A percentile compares a stretch with the other conserved stretches of the same genome.
Conservation (phyloP, 208 protist genomes). For the Strigomonas culicis region DNA sequence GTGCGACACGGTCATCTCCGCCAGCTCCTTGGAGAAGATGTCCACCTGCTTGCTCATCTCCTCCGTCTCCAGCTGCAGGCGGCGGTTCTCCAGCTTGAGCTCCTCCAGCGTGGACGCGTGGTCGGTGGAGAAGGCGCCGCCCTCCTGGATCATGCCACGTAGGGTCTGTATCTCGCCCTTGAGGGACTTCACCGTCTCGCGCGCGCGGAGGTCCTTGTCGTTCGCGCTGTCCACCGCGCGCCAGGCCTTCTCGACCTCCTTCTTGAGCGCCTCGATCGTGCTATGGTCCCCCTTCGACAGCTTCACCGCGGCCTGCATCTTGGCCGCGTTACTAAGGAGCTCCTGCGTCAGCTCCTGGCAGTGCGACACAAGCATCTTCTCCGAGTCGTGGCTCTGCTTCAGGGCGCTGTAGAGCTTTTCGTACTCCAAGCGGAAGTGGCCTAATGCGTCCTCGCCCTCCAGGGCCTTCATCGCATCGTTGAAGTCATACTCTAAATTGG, state of each 20-base stretch:
- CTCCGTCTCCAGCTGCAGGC: conserved; percentile 90
- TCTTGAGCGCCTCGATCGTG: conserved; percentile 96
- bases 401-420: conserved; percentile 96
- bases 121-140: conserved; percentile 80
- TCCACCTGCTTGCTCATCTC: conserved; percentile 92
- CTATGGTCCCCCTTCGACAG: conserved; percentile 96
- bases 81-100: conserved; percentile 92
- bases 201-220: conserved; percentile 96
- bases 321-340: conserved; percentile 96
- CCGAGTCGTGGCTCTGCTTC: conserved; percentile 96
- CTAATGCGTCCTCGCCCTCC: conserved; percentile 90
- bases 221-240: conserved; percentile 96
- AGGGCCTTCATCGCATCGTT: conserved; percentile 93
- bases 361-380: conserved; percentile 95
- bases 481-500: conserved; percentile 93
- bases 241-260: conserved; percentile 98
- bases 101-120: conserved; percentile 95
- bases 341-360: conserved; percentile 96
- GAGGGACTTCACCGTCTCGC: conserved; percentile 95
- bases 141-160: conserved; percentile 92
- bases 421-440: conserved; percentile 96
- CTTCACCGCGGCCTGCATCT: conserved; percentile 97
- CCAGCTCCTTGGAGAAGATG: conserved; percentile 52
- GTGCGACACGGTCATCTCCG: conserved; percentile 42
- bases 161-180: conserved; percentile 94